A percentile compares a stretch with the other conserved stretches of the same genome.
Evolutionary conservation across 768 basidiomycete species (phyloP).

Genomic region (Termitomyces eurrhizus): DNA sequence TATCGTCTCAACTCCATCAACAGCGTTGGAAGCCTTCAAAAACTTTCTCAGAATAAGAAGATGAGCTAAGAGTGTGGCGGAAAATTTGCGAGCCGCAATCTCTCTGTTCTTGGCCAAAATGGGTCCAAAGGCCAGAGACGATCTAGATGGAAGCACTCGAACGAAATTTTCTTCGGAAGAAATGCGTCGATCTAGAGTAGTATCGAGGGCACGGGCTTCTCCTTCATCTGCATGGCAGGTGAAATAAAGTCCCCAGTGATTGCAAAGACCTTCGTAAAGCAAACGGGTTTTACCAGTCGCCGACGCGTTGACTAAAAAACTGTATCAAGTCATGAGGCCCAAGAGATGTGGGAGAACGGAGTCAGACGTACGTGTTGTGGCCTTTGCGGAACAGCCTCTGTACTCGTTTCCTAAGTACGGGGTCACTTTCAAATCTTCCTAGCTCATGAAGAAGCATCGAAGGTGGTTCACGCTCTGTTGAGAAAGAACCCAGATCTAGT

Average conservation of each 20-base stretch:
- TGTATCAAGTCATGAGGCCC: background rate
- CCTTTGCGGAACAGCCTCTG: background rate
- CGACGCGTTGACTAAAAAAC: conserved; percentile 5
- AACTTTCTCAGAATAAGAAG: conserved; percentile 2
- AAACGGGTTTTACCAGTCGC: conserved; percentile 7
- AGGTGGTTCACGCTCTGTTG: background rate
- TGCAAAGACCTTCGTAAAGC: background rate
- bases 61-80: background rate
- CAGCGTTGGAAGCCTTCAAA: background rate
- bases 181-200: background rate
- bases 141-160: background rate
- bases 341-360: no score
- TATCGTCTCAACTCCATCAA: background rate
- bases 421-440: background rate
- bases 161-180: background rate
- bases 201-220: background rate
- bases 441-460: conserved; percentile 3
- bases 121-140: background rate
- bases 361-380: background rate
- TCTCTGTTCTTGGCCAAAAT: background rate
- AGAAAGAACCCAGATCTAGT: background rate
- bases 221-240: background rate
- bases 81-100: background rate
- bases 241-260: no score
- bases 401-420: background rate